phyloP scores from a whole-genome alignment of 192 early-diverging fungal species.

The Helicostylum pulchrum region DNA sequence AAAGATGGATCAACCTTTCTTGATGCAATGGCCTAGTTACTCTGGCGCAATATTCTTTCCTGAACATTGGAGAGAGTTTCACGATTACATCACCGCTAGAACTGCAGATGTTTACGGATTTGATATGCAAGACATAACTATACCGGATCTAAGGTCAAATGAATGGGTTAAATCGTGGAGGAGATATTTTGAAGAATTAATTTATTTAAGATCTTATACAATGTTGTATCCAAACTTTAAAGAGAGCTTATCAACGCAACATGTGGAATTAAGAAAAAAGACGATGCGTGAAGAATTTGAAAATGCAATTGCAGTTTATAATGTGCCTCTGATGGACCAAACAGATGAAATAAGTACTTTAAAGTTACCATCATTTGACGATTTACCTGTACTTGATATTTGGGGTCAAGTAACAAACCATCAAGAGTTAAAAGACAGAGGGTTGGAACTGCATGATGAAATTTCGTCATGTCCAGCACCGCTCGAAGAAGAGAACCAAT shows the following conservation, averaged over 20 bases:
- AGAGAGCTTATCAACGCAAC: constrained; percentile 53
- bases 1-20: constrained; percentile 32
- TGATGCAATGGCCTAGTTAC: constrained; percentile 49
- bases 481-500: not conserved
- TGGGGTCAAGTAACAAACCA: constrained; percentile 31
- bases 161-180: constrained; percentile 58
- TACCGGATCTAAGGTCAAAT: constrained; percentile 48
- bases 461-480: constrained; percentile 36
- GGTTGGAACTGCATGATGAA: constrained; percentile 36
- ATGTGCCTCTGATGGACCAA: constrained; percentile 44
- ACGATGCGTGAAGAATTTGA: constrained; percentile 34
- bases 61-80: constrained; percentile 60
- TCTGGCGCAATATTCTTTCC: constrained; percentile 59
- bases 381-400: constrained; percentile 47
- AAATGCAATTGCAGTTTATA: constrained; percentile 27
- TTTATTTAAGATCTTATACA: constrained; percentile 56
- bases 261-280: constrained; percentile 44
- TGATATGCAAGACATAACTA: constrained; percentile 43
- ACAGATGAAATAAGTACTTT: not conserved
- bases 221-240: constrained; percentile 59
- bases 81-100: constrained; percentile 51
- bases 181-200: constrained; percentile 54
- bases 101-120: constrained; percentile 36
- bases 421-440: constrained; percentile 23
- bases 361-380: constrained; percentile 35